Conservation (phyloP, 2,329 filamentous ascomycete genomes). For the Alternaria angustiovoidea region DNA sequence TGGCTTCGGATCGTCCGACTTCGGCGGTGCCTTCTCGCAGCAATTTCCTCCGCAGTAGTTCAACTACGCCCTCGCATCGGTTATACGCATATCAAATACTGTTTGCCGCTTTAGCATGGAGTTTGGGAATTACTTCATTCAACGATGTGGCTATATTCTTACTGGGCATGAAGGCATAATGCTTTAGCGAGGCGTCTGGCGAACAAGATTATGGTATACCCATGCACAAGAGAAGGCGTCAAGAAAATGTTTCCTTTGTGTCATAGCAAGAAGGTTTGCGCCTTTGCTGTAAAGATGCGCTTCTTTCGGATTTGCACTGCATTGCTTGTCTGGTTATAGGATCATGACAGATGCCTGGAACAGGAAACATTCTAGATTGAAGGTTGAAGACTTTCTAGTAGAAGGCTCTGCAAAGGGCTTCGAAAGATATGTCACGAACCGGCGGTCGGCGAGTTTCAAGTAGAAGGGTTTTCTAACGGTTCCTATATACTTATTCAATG, state of each 20-base stretch:
- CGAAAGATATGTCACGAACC: background rate
- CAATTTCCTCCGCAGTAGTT: conserved; percentile 17
- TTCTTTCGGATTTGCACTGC: background rate
- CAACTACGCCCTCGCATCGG: conserved; percentile 1
- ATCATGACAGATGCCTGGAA: background rate
- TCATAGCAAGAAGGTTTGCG: background rate
- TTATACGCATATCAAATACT: conserved; percentile 6
- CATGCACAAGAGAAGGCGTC: conserved; percentile 11
- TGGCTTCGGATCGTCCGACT: conserved; percentile 11
- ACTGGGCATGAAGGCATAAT: conserved; percentile 9
- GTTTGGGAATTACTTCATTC: conserved; percentile 15
- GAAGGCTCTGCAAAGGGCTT: background rate
- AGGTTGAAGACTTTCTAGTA: background rate
- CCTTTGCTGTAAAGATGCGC: conserved; percentile 1
- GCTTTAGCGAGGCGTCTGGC: conserved; percentile 26
- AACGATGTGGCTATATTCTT: background rate
- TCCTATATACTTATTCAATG: background rate
- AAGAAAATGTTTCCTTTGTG: conserved; percentile 3
- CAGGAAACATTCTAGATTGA: background rate
- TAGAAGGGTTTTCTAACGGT: background rate
- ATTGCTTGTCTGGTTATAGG: background rate
- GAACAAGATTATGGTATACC: conserved; percentile 15
- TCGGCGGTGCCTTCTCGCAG: conserved; percentile 20
- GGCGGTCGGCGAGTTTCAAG: background rate
- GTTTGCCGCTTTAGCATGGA: conserved; percentile 19